Evolutionary conservation across 2,329 filamentous ascomycete species (phyloP).

Genomic region (Diaporthe sp.): DNA sequence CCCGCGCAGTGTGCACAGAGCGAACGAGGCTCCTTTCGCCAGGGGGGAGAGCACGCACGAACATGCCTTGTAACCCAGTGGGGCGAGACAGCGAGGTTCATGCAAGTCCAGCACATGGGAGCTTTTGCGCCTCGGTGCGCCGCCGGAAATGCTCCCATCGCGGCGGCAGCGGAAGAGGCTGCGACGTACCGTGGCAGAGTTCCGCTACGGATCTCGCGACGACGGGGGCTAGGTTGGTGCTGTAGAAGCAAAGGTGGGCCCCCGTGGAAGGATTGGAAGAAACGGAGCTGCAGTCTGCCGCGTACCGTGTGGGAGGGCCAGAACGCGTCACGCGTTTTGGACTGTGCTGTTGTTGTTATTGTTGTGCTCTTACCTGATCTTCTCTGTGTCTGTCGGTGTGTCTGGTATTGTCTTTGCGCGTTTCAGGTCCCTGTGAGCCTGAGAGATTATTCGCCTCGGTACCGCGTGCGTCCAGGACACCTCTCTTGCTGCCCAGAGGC

Average conservation of each 20-base stretch:
- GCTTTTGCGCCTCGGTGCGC: conserved; percentile 20
- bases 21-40: conserved; percentile 23
- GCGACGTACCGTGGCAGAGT: not conserved
- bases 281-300: conserved; percentile 21
- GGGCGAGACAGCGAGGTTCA: conserved; percentile 34
- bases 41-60: not conserved
- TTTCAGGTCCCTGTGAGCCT: conserved; percentile 21
- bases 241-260: conserved; percentile 29
- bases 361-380: conserved; percentile 18
- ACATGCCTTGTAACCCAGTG: conserved; percentile 21
- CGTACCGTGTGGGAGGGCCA: conserved; percentile 30
- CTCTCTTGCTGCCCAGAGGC: conserved; percentile 16
- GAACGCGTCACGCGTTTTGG: conserved; percentile 38
- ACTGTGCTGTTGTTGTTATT: conserved; percentile 35
- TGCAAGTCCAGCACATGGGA: conserved; percentile 42
- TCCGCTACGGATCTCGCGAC: conserved; percentile 9
- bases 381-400: conserved; percentile 30
- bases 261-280: conserved; percentile 17
- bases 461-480: conserved; percentile 12
- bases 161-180: conserved; percentile 4
- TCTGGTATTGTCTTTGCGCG: conserved; percentile 29
- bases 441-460: conserved; percentile 24
- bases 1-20: conserved; percentile 26
- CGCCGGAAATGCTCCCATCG: conserved; percentile 16
- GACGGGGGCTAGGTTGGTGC: conserved; percentile 21